Evolutionary conservation across 257 asterid species (phyloP).

Genomic region (Hygrophila difformis): DNA sequence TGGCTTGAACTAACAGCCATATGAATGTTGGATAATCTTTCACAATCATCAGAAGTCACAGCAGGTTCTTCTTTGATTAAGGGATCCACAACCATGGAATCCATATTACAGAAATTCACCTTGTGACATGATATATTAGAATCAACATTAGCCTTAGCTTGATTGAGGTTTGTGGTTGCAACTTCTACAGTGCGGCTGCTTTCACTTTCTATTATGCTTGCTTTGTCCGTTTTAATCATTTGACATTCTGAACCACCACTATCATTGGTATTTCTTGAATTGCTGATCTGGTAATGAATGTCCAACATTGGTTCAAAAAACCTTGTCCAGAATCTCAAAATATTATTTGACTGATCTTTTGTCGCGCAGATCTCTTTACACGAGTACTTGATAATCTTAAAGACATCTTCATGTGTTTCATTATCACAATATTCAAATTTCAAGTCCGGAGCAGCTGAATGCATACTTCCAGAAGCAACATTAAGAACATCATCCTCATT

Average conservation of each 20-base stretch:
- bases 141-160: constrained; percentile 45
- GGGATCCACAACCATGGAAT: constrained; percentile 33
- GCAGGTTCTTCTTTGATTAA: constrained; percentile 36
- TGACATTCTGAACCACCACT: constrained; percentile 33
- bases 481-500: constrained; percentile 68
- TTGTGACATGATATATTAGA: constrained; percentile 38
- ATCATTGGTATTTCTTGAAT: constrained; percentile 40
- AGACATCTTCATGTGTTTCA: constrained; percentile 79
- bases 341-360: constrained; percentile 75
- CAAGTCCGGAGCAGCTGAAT: constrained; percentile 57
- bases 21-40: constrained; percentile 35
- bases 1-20: constrained; percentile 31
- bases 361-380: constrained; percentile 93
- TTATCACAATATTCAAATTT: constrained; percentile 67
- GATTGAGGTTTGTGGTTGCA: constrained; percentile 35
- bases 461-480: constrained; percentile 80
- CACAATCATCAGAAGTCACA: constrained; percentile 37
- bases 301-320: constrained; percentile 86
- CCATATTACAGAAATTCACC: constrained; percentile 29
- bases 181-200: constrained; percentile 49
- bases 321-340: constrained; percentile 77
- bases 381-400: constrained; percentile 73
- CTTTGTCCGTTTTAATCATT: constrained; percentile 23
- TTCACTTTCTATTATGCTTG: constrained; percentile 45
- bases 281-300: constrained; percentile 45